Evolutionary conservation across 202 grass and related monocot species (phyloP), one percentile per base, ranked within the genome.

Genomic region (Setaria viridis): DNA sequence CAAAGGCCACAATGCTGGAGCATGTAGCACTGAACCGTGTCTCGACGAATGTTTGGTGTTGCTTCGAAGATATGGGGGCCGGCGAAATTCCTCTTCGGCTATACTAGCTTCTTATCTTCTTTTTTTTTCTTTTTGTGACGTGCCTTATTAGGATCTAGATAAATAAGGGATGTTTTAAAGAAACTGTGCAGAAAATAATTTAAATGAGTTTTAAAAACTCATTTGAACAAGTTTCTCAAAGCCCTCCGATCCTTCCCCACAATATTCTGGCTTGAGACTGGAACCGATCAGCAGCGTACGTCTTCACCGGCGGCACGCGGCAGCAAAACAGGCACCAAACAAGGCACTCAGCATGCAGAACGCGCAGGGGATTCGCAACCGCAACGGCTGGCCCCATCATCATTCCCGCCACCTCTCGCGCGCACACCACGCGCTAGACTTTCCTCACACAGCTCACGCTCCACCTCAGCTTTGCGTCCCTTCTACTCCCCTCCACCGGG

Each of bases 401-500:
- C 32, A 76, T 50, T 42, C 37, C 72, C 50, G 50, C 50, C 72
- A 75, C 15, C 25, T 9, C 30, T 75, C 72, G 16, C 7, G 42
- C 70, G 55, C 54, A 2, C 33, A 11, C 54, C 54, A 0, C 74
- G 3, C 51, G 13, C 20, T 1, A 30, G 3, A 41, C 39, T 12
- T 25, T 11, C 1, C 57, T 2, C 58, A 10, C 20, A 29, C 7
- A 79, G 77, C 59, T 79, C 55, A 42, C 56, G 14, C 21, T 64
- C 83, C 14, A 49, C n/a, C 54, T 37, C 64, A 62, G 77, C 83
- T 30, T 86, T 89, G 87, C 87, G 83, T 88, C 48, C 45, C 88
- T 90, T 90, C 10, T 89, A 89, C 88, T 81, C 72, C 83, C 83
- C 72, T 82, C 88, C 77, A 81, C 70, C 62, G 13, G 11, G 43